These are phyloP conservation scores for Przewalskia tangutica DNA, from an alignment of 257 asterid species.

Conservation along the genomic window DNA sequence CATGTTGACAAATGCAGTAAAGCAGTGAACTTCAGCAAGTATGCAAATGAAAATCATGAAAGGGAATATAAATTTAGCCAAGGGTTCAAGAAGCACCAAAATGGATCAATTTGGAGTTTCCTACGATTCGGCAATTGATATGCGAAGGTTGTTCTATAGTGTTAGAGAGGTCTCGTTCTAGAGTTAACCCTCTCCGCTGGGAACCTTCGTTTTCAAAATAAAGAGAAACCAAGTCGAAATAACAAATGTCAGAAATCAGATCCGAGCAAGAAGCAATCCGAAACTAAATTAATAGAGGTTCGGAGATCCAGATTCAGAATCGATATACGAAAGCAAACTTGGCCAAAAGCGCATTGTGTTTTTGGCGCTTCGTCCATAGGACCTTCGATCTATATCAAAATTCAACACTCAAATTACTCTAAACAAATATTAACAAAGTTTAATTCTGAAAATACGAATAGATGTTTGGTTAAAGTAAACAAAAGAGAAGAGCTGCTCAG, in stretches of 20 bases:
- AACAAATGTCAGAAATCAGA: not conserved
- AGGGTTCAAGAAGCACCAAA: constrained; percentile 51
- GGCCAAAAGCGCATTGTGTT: constrained; percentile 21
- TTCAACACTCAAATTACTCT: not conserved
- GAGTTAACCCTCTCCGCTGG: constrained; percentile 75
- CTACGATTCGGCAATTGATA: constrained; percentile 45
- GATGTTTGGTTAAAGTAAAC: not conserved
- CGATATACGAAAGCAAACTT: constrained; percentile 47
- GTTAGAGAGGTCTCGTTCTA: constrained; percentile 65
- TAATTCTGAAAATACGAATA: not conserved
- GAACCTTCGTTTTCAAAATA: constrained; percentile 46
- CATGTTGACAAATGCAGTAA: too few species aligned
- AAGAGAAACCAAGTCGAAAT: not conserved
- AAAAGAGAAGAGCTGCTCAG: constrained; percentile 39
- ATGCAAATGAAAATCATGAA: too few species aligned
- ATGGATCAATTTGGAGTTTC: constrained; percentile 19
- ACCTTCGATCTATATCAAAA: constrained; percentile 7
- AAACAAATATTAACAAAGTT: too few species aligned
- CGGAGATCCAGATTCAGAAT: constrained; percentile 39
- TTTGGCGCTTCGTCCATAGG: constrained; percentile 31
- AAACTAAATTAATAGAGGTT: constrained; percentile 10
- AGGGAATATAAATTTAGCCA: constrained; percentile 25
- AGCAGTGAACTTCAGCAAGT: too few species aligned
- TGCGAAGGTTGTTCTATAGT: constrained; percentile 36
- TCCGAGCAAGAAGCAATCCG: not conserved